Evolutionary conservation across 75 land plant species (phyloP), one percentile per base, ranked within the genome.

Genomic region (Cupressus sempervirens): DNA sequence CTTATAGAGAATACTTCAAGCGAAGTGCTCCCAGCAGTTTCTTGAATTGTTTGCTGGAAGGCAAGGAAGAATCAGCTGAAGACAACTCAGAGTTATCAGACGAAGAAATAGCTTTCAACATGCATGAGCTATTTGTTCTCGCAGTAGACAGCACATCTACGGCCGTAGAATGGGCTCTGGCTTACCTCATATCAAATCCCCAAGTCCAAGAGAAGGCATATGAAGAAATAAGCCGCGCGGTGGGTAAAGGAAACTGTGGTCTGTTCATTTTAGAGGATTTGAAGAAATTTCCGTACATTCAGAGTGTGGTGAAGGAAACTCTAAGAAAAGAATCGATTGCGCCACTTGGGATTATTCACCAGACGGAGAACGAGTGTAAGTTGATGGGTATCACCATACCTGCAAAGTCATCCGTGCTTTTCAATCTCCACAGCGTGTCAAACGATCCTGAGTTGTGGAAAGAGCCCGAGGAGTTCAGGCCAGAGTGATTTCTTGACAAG

Each of bases 261-360:
- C 1, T 13, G 14, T 45, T 83, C 29, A 32, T 35, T 11, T 35
- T 50, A 34, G 65, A 50, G 67, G 84, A 83, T 29, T 3, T 83
- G 70, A 14, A 34, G 6, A 83, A 56, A 36, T 13, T 53, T 70
- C 40, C 84, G 30, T 83, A 83, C 68, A 1, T 83, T 38, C 65
- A 83, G 3, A 68, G 35, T 9, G 68, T 83, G 2, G 84, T 83
- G 84, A 83, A 83, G 84, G 84, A 83, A 38, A 83, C 84, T 0
- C 56, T 83, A 40, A 62, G 84, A 65, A 83, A 54, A 65, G 65
- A 56, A 38, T 18, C 70, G 40, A 30, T 83, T 54, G 84, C 67
- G 3, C 84, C 84, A 0, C 70, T 83, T 56, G 84, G 30, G 12
- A 23, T 83, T 6, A 15, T 0, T 20, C 84, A 35, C 40, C n/a